These are phyloP conservation scores for Pseudogymnoascus pannorum DNA, from an alignment of 2,329 filamentous ascomycete species.

Conservation along the genomic window DNA sequence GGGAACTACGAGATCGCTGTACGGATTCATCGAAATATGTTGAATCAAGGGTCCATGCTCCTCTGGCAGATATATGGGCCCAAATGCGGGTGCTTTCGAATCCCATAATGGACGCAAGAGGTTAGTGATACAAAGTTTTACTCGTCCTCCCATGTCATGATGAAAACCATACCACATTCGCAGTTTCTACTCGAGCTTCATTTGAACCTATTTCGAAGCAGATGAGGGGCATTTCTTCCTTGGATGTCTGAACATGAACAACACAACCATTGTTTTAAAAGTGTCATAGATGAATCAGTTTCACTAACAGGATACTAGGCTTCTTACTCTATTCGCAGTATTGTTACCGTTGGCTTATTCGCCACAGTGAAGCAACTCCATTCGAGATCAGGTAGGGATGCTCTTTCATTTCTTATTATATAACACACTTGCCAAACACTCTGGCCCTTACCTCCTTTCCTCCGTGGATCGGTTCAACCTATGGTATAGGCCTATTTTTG, in stretches of 20 bases:
- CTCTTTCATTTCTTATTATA: neutral
- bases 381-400: neutral
- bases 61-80: neutral
- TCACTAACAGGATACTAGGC: neutral
- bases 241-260: conserved; percentile 60
- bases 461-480: conserved; percentile 35
- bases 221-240: conserved; percentile 64
- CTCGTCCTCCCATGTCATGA: conserved; percentile 42
- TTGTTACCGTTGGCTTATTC: neutral
- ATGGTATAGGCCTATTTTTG: conserved; percentile 80
- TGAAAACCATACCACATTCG: conserved; percentile 74
- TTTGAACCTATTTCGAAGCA: conserved; percentile 58
- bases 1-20: neutral
- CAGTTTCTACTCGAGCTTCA: conserved; percentile 79
- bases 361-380: neutral
- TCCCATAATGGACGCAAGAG: conserved; percentile 12
- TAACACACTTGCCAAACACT: conserved; percentile 63
- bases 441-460: conserved; percentile 61
- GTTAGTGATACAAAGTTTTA: conserved; percentile 14
- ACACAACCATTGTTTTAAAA: neutral
- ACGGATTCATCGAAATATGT: neutral
- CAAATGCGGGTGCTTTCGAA: neutral
- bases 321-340: neutral
- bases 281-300: neutral
- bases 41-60: neutral